Conservation (phyloP, 2,329 filamentous ascomycete species). For the Teratosphaeria zuluensis region DNA sequence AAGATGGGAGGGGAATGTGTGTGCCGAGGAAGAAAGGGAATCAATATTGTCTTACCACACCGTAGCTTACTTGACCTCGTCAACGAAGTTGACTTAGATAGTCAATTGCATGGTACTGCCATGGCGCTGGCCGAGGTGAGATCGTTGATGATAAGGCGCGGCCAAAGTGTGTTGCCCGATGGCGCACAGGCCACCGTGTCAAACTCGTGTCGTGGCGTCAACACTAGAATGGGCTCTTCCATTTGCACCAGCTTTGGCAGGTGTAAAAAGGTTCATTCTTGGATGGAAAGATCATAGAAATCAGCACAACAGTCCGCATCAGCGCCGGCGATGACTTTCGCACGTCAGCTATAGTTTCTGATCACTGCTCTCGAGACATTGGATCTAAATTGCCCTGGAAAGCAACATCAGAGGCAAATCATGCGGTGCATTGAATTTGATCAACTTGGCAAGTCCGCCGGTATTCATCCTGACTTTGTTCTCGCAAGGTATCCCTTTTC, state of each 20-base stretch:
- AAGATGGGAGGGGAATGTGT: background rate
- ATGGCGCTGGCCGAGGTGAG: background rate
- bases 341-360: too few species aligned
- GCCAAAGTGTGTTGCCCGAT: background rate
- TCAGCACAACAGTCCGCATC: too few species aligned
- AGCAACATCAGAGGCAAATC: too few species aligned
- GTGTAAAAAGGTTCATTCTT: background rate
- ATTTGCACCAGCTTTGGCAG: slow-evolving; percentile 1
- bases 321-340: too few species aligned
- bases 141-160: background rate
- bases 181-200: background rate
- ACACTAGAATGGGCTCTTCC: slow-evolving; percentile 6
- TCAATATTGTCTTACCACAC: background rate
- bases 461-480: too few species aligned
- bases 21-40: background rate
- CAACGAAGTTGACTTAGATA: background rate
- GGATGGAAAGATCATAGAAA: too few species aligned
- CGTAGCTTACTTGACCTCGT: background rate
- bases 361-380: too few species aligned
- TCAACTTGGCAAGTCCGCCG: too few species aligned
- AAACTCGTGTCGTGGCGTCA: background rate
- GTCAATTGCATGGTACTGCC: background rate
- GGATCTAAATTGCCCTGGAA: too few species aligned
- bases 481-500: slow-evolving; percentile 11
- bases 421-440: too few species aligned